phyloP scores from a whole-genome alignment of 257 asterid species.

The Nicotiana attenuata region DNA sequence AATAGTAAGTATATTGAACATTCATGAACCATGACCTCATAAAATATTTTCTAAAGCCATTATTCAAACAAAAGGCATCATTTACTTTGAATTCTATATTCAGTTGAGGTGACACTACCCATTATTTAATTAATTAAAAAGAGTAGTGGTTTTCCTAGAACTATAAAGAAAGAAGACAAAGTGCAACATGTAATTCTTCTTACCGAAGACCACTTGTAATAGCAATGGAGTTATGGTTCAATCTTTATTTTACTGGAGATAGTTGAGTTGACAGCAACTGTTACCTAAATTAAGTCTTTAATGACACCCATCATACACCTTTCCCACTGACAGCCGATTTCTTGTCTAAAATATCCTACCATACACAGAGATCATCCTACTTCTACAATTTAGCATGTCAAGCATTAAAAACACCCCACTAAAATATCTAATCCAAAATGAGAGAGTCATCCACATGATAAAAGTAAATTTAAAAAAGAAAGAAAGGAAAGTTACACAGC shows the following conservation, averaged over 20 bases:
- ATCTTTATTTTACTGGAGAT: not conserved
- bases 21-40: slow-evolving; percentile 20
- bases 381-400: not conserved
- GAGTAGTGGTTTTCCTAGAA: not conserved
- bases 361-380: not conserved
- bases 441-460: not conserved
- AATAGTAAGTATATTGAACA: slow-evolving; percentile 15
- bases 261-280: not conserved
- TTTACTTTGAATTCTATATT: slow-evolving; percentile 35
- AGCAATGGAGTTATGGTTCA: not conserved
- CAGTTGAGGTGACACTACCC: slow-evolving; percentile 7
- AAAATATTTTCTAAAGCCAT: slow-evolving; percentile 14
- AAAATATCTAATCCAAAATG: not conserved
- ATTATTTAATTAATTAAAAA: not conserved
- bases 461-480: too few relatives aligned
- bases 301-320: not conserved
- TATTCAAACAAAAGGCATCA: slow-evolving; percentile 20
- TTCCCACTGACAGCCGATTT: not conserved
- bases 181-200: slow-evolving; percentile 3
- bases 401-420: not conserved
- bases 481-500: not conserved
- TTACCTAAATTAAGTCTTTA: not conserved
- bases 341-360: not conserved
- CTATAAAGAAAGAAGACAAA: not conserved
- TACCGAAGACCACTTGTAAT: not conserved